Base-by-base conservation (phyloP, 331 rosid genomes). In the Cucumis variabilis region DNA sequence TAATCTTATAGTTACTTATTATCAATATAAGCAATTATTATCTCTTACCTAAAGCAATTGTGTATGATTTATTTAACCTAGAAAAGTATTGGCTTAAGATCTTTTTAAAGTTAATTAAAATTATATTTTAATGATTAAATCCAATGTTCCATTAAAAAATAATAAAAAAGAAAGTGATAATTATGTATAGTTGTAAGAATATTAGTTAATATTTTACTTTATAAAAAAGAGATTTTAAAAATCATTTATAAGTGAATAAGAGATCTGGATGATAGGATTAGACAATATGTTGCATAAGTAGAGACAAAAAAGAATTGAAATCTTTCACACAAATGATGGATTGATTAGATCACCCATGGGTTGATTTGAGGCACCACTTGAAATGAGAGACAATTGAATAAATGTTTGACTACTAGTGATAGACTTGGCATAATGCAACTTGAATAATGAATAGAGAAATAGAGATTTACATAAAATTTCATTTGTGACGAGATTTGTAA, bases 251-350 rank as follows among this genome's bases (percentile, higher is more conserved):
- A 74, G 19, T 20, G 55, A 15, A 58, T 58, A 68, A 44, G 81
- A 44, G 82, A 23, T 44, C 5, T 46, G 30, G 78, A 13, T 13
- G 55, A 6, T 74, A 5, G 21, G 82, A 75, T 75, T 75, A 75
- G 82, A 75, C 82, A 75, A 75, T 44, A n/a, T 75, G 30, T 75
- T 75, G 55, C 80, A 20, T 74, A 74, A 21, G 53, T 37, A 20
- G 60, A 75, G 58, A 75, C 58, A 75, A 75, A 71, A 71, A 27
- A 14, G 37, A n/a, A 50, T 78, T 48, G 37, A 50, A 77, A 77
- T 77, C 41, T 48, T 76, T 46, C 65, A 77, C 60, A 77, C 23
- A 25, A 78, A 78, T 50, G 84, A 78, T 78, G 84, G 67, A 78
- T 78, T 53, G 84, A 79, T 79, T 53, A 24, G 46, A 79, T n/a